Evolutionary conservation across 768 basidiomycete genomes (phyloP).

Genomic region (Agaricus subrufescens): DNA sequence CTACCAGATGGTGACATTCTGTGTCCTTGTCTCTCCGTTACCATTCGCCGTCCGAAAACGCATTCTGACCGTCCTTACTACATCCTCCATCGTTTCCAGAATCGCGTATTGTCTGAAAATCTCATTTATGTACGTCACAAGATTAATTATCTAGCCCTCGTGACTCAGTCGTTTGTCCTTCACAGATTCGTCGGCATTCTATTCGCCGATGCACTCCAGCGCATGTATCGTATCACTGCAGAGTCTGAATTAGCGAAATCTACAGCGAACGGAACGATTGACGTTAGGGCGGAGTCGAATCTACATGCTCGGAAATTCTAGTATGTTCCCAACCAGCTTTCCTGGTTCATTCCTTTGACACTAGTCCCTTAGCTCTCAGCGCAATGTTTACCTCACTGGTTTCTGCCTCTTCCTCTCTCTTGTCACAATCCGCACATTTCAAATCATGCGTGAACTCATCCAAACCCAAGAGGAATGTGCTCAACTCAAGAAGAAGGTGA

Average conservation of each 20-base stretch:
- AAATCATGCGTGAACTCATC: constrained; percentile 88
- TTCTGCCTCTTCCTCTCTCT: constrained; percentile 96
- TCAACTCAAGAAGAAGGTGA: constrained; percentile 65
- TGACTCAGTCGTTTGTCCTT: background rate
- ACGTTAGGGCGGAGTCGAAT: constrained; percentile 81
- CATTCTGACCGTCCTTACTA: constrained; percentile 69
- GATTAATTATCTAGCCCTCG: background rate
- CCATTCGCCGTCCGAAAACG: constrained; percentile 69
- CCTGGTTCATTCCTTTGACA: background rate
- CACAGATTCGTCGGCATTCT: constrained; percentile 77
- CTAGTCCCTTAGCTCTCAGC: constrained; percentile 57
- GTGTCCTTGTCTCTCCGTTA: constrained; percentile 78
- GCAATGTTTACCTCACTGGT: constrained; percentile 90
- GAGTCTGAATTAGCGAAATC: constrained; percentile 67
- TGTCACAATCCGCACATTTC: constrained; percentile 89
- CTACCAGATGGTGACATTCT: constrained; percentile 75
- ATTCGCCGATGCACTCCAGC: constrained; percentile 88
- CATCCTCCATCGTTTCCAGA: constrained; percentile 71
- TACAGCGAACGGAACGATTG: constrained; percentile 44
- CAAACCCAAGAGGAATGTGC: constrained; percentile 85
- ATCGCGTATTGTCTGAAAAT: constrained; percentile 91
- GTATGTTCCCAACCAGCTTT: constrained; percentile 34
- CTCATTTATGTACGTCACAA: constrained; percentile 73
- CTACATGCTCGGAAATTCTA: constrained; percentile 93
- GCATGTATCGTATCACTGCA: constrained; percentile 80